phyloP scores from a whole-genome alignment of 139 green algal species.

The Chlorella vulgaris region DNA sequence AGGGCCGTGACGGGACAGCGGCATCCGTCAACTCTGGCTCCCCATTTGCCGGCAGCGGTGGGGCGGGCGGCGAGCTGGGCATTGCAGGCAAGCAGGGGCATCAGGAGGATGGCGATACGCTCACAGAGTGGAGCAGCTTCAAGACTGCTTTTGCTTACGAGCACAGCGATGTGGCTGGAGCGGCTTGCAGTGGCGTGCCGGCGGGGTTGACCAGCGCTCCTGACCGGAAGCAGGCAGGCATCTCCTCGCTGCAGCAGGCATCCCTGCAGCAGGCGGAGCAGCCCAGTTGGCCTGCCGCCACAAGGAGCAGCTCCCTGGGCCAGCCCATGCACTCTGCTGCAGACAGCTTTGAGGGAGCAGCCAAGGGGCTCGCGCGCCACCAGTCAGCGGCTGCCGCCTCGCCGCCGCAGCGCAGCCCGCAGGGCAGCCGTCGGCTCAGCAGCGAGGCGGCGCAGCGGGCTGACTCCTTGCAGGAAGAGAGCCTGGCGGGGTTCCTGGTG shows the following conservation, averaged over 20 bases:
- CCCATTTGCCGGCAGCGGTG: neutral
- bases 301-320: no score
- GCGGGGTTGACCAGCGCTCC: no score
- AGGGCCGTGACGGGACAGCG: neutral
- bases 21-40: neutral
- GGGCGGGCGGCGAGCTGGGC: neutral
- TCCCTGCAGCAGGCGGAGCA: no score
- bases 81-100: neutral
- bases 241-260: no score
- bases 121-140: slow-evolving; percentile 18
- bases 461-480: neutral
- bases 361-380: neutral
- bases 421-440: slow-evolving; percentile 1
- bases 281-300: no score
- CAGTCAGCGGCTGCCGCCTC: no score
- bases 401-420: neutral
- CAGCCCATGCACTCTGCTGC: no score
- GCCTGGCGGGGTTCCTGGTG: neutral
- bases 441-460: neutral
- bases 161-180: no score
- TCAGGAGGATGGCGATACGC: neutral
- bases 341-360: no score
- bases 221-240: neutral
- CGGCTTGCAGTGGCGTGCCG: no score
- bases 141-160: neutral